A percentile compares a stretch with the other conserved stretches of the same genome.
Conservation (phyloP, 2,329 filamentous ascomycete species). For the Botrytis sinoallii region DNA sequence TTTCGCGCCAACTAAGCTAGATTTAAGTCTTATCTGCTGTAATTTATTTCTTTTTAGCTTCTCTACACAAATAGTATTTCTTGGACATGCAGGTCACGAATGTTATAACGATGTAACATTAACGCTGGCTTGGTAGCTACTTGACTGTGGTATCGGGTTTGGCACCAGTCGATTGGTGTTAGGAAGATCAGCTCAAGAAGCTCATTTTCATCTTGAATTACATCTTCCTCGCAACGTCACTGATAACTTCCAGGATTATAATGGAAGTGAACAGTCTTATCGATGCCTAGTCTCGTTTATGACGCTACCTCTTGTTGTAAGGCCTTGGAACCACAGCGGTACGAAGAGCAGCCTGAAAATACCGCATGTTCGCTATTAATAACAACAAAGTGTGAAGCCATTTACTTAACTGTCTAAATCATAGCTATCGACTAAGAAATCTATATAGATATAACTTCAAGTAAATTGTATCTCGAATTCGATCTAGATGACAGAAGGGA, state of each 20-base stretch:
- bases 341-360: neutral
- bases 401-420: fast-evolving
- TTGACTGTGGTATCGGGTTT: neutral
- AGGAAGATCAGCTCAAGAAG: neutral
- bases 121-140: neutral
- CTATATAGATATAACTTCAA: neutral
- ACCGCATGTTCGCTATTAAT: neutral
- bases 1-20: neutral
- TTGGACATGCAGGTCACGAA: neutral
- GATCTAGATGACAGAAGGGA: neutral
- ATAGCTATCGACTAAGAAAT: fast-evolving
- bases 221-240: neutral
- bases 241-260: neutral
- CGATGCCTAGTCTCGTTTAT: neutral
- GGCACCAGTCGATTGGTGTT: neutral
- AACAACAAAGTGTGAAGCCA: neutral
- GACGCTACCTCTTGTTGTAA: neutral
- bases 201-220: neutral
- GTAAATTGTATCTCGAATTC: neutral
- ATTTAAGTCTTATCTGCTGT: neutral
- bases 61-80: neutral
- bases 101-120: neutral
- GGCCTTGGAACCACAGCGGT: neutral
- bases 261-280: neutral
- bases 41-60: neutral